Evolutionary conservation across 2,329 filamentous ascomycete genomes (phyloP), one percentile per base, ranked within the genome.

Genomic region (Davidsoniella eucalypti): DNA sequence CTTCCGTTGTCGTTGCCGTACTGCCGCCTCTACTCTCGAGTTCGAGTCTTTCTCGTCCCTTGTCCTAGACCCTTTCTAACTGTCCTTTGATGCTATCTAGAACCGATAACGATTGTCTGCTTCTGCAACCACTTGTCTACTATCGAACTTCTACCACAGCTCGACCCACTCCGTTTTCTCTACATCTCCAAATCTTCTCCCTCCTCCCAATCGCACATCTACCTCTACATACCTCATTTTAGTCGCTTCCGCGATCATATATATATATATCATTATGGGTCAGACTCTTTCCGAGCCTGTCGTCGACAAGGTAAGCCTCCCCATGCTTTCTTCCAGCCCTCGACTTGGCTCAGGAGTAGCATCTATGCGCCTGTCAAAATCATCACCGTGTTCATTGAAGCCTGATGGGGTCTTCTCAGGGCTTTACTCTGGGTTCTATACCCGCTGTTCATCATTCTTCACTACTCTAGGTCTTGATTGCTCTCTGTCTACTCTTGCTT

Each of bases 221-320:
- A 25, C 41, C n/a, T 14, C 41, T 4, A 43, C 45, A 17, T 41
- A 45, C 33, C 26, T 37, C 33, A 41, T 47, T 43, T 39, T 50
- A 46, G 42, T 50, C 49, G 45, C 50, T 57, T 55, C 55, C 54
- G 57, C 60, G 59, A 57, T 60, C 59, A 57, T 58, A 55, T 59
- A 56, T 43, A 52, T 52, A 54, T 52, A 54, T 48, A 50, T 64
- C 63, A 66, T 64, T 69, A 98, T 98, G 92, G 92, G 92, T 78
- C 92, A 98, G 76, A 98, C 92, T 68, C 82, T 98, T 64, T 96
- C 90, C 63, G 92, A 98, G 75, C 92, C 92, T 62, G 88, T 98
- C 63, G 84, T 94, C 67, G 92, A 96, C 66, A 98, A 98, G 88
- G 92, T 98, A 76, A 65, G 77, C 67, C 54, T 53, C 55, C 43